Evolutionary conservation across 2,329 filamentous ascomycete genomes (phyloP).

Genomic region (Fusarium sulawesiense): DNA sequence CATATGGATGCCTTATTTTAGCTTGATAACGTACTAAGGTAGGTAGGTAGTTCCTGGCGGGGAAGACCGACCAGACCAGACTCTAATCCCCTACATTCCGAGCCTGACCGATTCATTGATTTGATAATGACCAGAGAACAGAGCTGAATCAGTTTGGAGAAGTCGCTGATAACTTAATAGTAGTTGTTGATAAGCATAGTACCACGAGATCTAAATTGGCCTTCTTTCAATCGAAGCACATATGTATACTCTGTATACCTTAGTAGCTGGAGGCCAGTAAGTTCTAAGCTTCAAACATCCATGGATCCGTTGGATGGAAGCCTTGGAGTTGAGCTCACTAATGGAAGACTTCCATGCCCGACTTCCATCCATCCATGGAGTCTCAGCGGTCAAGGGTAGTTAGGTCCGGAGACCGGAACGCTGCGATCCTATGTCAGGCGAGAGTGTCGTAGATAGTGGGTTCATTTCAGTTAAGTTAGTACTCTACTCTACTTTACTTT

Average conservation of each 20-base stretch:
- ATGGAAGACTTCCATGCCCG: background rate
- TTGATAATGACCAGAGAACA: conserved; percentile 14
- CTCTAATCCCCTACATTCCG: conserved; percentile 35
- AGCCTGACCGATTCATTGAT: background rate
- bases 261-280: background rate
- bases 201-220: background rate
- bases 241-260: too few species aligned
- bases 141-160: background rate
- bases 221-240: background rate
- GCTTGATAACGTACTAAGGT: background rate
- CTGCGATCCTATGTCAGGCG: conserved; percentile 37
- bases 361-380: background rate
- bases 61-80: background rate
- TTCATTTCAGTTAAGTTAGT: conserved; percentile 1
- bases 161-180: background rate
- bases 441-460: conserved; percentile 36
- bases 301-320: background rate
- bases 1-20: background rate
- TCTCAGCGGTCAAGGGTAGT: conserved; percentile 26
- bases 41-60: background rate
- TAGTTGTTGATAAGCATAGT: background rate
- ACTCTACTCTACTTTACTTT: background rate
- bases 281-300: too few species aligned
- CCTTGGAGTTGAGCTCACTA: background rate
- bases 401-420: conserved; percentile 42